Base-by-base conservation (phyloP, 306 rosid genomes). In the Vicia villosa region DNA sequence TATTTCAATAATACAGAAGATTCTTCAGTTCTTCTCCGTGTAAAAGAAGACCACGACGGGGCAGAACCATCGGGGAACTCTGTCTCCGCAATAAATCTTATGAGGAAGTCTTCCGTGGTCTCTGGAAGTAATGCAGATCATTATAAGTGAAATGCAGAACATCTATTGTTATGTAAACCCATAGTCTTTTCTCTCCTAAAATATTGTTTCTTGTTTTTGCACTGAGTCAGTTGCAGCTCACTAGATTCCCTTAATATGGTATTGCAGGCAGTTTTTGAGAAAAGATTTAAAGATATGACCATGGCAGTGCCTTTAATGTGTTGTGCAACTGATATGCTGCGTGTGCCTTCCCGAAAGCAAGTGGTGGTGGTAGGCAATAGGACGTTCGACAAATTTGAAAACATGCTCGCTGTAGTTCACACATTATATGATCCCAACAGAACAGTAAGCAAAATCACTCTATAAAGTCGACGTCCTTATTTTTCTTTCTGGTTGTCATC, bases 231-330 rank as follows among this genome's bases (percentile, higher is more conserved):
- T 46, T 68, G 30, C 49, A 70, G 34, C 50, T 75, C 50, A 74
- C 72, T 43, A 15, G 59, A 71, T 47, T 49, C 77, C 20, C 49
- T 13, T 73, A 47, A 21, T 42, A 28, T 20, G 36, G 58, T 57
- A 16, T 45, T 70, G 74, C 91, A 90, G 98, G 97, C 96, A 0
- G 98, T 93, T 76, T 93, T 93, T 10, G 91, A 84, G 79, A 79
- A 81, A 8, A 83, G 96, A 75, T 79, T 93, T 80, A 86, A 81
- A 70, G 97, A 86, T 37, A 85, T 66, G 87, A 84, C 89, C 8
- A 79, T 88, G 98, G 96, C 98, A 24, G 97, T 93, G 72, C 98
- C 98, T n/a, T 83, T 93, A 75, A 88, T 93, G 98, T 93, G 98
- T 69, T 90, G 91, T 79, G 97, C 94, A 3, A 90, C 88, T 5